phyloP scores from a whole-genome alignment of 495 filamentous ascomycete species.

The Melanomma pulvis-pyrius region DNA sequence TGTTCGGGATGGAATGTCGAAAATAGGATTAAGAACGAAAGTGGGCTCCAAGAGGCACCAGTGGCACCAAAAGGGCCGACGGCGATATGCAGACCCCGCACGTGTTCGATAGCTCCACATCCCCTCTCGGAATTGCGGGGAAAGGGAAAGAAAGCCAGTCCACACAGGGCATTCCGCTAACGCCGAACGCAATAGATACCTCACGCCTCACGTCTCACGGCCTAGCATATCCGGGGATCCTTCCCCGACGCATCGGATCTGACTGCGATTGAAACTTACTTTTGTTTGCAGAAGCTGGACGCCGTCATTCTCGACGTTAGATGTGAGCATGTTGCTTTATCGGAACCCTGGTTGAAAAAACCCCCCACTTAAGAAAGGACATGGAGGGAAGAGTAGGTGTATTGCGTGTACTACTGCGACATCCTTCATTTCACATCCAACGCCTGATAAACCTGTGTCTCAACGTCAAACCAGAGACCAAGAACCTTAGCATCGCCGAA shows the following conservation, averaged over 20 bases:
- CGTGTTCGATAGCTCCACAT: conserved; percentile 28
- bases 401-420: not conserved
- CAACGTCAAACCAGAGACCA: too few species aligned
- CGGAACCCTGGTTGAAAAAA: not conserved
- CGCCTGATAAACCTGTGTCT: conserved; percentile 42
- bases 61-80: not conserved
- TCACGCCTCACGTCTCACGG: not conserved
- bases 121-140: conserved; percentile 18
- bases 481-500: too few species aligned
- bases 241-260: not conserved
- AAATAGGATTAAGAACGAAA: conserved; percentile 22
- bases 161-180: not conserved
- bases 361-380: not conserved
- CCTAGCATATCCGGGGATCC: not conserved
- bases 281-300: too few species aligned
- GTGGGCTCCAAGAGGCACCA: not conserved
- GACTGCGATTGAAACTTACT: too few species aligned
- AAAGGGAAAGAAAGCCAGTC: conserved; percentile 10
- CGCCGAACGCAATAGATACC: not conserved
- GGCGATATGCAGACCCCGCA: conserved; percentile 24
- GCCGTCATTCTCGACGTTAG: too few species aligned
- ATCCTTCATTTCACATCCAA: not conserved
- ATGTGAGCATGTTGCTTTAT: too few species aligned
- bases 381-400: not conserved
- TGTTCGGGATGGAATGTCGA: conserved; percentile 12